Evolutionary conservation across 306 rosid genomes (phyloP).

Genomic region (Cucumis sativus): Cucumber_9930_V3 NC_026661.2:12585001-12585500

Average conservation of each 20-base stretch:
- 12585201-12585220: not conserved
- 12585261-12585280: not conserved
- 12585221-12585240: too few relatives aligned
- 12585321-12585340: not conserved
- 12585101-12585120: not conserved
- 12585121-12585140: not conserved
- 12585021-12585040: not conserved
- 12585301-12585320: not conserved
- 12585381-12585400: not conserved
- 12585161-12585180: not conserved
- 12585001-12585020: not conserved
- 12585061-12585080: not conserved
- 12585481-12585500: too few relatives aligned
- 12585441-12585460: too few relatives aligned
- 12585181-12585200: not conserved
- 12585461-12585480: too few relatives aligned
- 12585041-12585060: constrained; percentile 2
- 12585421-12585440: too few relatives aligned
- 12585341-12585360: not conserved
- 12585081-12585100: not conserved
- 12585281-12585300: not conserved
- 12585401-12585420: not conserved
- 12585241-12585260: not conserved
- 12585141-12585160: not conserved
- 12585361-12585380: not conserved